phyloP scores from a whole-genome alignment of 768 basidiomycete species.

The Amanita molliuscula region DNA sequence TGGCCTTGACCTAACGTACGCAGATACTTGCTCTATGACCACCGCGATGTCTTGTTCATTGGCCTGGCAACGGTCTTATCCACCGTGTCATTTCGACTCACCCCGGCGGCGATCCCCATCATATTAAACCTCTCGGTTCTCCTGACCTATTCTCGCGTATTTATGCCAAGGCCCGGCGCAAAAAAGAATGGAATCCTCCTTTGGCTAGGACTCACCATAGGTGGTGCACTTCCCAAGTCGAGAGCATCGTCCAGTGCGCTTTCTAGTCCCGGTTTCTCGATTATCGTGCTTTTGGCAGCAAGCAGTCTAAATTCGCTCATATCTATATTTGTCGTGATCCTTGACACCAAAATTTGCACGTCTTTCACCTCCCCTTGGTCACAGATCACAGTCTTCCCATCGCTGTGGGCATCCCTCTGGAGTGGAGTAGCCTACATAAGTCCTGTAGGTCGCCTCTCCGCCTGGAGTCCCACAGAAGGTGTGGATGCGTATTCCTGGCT shows the following conservation, averaged over 20 bases:
- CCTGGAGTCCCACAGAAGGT: constrained; percentile 57
- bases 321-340: constrained; percentile 27
- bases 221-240: constrained; percentile 30
- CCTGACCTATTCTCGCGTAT: constrained; percentile 25
- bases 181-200: constrained; percentile 19
- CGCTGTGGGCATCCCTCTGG: constrained; percentile 62
- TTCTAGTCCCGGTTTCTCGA: constrained; percentile 38
- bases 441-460: constrained; percentile 60
- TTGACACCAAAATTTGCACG: constrained; percentile 25
- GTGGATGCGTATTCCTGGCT: constrained; percentile 55
- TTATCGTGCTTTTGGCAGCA: constrained; percentile 32
- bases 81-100: constrained; percentile 15
- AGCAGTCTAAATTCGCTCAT: constrained; percentile 34
- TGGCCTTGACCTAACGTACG: constrained; percentile 11
- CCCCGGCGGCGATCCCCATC: constrained; percentile 16
- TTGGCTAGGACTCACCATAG: constrained; percentile 26
- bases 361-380: constrained; percentile 26
- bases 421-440: constrained; percentile 38
- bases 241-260: constrained; percentile 42
- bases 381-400: constrained; percentile 52
- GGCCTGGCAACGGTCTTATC: constrained; percentile 14
- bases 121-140: constrained; percentile 21
- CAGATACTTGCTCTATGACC: constrained; percentile 16
- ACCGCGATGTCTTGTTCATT: constrained; percentile 19
- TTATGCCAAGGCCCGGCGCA: constrained; percentile 19